These are phyloP conservation scores for Cladosporium phlei DNA, from an alignment of 2,329 filamentous ascomycete species.

Conservation along the genomic window DNA sequence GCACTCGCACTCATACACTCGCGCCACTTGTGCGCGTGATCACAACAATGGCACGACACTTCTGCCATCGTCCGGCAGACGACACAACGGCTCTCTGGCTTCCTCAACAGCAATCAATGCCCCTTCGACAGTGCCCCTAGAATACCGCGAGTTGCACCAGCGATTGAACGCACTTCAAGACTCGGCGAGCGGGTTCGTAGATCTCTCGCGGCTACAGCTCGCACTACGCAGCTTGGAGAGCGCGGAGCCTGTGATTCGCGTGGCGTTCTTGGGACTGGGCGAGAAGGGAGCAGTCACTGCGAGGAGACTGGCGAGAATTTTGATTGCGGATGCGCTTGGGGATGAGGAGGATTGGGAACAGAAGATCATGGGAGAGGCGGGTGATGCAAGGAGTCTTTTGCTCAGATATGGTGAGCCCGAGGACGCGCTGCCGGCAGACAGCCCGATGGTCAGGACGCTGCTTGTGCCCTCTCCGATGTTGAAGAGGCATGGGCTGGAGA, in stretches of 20 bases:
- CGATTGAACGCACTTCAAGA: slow-evolving; percentile 58
- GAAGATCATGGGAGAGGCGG: slow-evolving; percentile 31
- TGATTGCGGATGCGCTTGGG: slow-evolving; percentile 44
- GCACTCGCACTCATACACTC: slow-evolving; percentile 1
- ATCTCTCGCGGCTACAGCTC: slow-evolving; percentile 66
- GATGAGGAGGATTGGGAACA: slow-evolving; percentile 42
- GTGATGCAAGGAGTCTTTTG: slow-evolving; percentile 37
- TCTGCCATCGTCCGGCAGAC: no score
- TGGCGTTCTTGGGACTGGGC: slow-evolving; percentile 47
- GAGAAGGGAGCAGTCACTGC: slow-evolving; percentile 45
- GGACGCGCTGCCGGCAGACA: slow-evolving; percentile 41
- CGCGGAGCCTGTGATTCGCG: slow-evolving; percentile 48
- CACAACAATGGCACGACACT: no score
- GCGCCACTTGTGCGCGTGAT: no score
- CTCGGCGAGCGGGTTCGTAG: slow-evolving; percentile 57
- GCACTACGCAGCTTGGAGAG: slow-evolving; percentile 61
- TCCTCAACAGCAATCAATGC: slow-evolving; percentile 52
- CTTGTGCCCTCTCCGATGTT: slow-evolving; percentile 59
- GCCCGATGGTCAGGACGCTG: slow-evolving; percentile 56
- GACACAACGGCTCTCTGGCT: slow-evolving; percentile 38
- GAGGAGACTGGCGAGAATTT: slow-evolving; percentile 61
- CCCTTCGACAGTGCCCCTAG: slow-evolving; percentile 48
- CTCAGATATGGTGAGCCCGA: slow-evolving; percentile 51
- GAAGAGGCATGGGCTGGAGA: slow-evolving; percentile 59
- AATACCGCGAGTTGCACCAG: slow-evolving; percentile 53